Evolutionary conservation across 495 filamentous ascomycete species (phyloP), one percentile per base, ranked within the genome.

Genomic region (Neurospora hispaniola): DNA sequence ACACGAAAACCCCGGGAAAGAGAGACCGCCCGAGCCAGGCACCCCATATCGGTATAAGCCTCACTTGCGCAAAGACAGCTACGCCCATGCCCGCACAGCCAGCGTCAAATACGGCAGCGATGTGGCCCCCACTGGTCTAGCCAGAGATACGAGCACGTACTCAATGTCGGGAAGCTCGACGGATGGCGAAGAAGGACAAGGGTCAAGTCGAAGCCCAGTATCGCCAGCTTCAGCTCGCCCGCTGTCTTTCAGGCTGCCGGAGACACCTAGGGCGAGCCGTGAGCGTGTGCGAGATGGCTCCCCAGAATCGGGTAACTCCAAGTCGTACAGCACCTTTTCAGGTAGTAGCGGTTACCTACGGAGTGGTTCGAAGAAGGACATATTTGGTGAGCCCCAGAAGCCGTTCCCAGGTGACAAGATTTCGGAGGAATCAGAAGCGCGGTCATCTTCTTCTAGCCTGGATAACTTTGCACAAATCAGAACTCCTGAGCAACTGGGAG

Each of bases 321-420:
- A 80, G 69, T 70, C 76, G 2, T 81, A 81, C 48, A 78, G 77
- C 31, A 73, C 77, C 10, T 42, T 82, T 6, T 69, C 79, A 2
- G 70, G 73, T 62, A 68, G 71, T 1, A 40, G 78, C 18, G 74
- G 75, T 8, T 80, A 82, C 16, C 81, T 81, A 31, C 82, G 85
- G 48, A 86, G 84, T 76, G 86, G 83, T 73, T 78, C 82, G 62
- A 89, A 86, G 76, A 81, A 88, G 70, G 87, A 87, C 72, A 83
- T 87, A 73, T 90, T 87, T 77, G 88, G 85, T 42, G 87, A 88
- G 76, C 79, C 85, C 70, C 81, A 87, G 76, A 84, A 85, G 79
- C 82, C 88, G 11, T 89, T 89, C 75, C 87, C 91, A 5, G 88
- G 91, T 41, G 93, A 96, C 73, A 89, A 94, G 75, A 97, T 97